Conservation (phyloP, 192 early-diverging fungal genomes). For the Rhizoclosmatium sp. region DNA sequence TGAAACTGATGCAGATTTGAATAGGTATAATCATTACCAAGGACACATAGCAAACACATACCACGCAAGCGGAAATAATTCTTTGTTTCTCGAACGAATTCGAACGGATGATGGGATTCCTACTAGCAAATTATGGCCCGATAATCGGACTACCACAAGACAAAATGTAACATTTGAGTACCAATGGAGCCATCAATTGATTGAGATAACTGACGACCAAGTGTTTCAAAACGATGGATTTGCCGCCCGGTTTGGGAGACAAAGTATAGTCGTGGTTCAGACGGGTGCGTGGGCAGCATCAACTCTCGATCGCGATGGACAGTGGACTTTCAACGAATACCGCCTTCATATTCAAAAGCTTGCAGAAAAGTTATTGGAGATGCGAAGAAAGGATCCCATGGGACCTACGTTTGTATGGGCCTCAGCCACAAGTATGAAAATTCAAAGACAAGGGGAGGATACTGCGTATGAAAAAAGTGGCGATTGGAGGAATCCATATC, state of each 20-base stretch:
- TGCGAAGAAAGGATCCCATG: background rate
- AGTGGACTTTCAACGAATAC: background rate
- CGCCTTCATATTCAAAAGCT: background rate
- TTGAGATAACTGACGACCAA: background rate
- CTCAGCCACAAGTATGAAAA: background rate
- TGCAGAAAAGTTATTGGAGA: background rate
- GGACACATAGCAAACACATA: background rate
- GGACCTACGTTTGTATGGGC: background rate
- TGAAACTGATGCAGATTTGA: too few species aligned
- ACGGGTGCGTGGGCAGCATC: background rate
- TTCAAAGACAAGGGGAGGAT: background rate
- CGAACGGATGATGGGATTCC: background rate
- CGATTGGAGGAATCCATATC: background rate
- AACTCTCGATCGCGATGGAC: background rate
- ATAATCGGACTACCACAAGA: background rate
- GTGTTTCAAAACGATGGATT: background rate
- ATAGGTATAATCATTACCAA: background rate
- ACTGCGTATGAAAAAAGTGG: background rate
- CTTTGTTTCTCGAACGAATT: background rate
- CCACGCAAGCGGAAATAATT: background rate
- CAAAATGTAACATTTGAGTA: background rate
- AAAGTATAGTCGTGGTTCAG: background rate
- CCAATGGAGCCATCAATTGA: background rate
- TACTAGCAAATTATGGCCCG: background rate
- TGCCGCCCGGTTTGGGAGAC: background rate